phyloP scores from a whole-genome alignment of 2,329 filamentous ascomycete genomes.

The Bipolaris zeicola region DNA sequence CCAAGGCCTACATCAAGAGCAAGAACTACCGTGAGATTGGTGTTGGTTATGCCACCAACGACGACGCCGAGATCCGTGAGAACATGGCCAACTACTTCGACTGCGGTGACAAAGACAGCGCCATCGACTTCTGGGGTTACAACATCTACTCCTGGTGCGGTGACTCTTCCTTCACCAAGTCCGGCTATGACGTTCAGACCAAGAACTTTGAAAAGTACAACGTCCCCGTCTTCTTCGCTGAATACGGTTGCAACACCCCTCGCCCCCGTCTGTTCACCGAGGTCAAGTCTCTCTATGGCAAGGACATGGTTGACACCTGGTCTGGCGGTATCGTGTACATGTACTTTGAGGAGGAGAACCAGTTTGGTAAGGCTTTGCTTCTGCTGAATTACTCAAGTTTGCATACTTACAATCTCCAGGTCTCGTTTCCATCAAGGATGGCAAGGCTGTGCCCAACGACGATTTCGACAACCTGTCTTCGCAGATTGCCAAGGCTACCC shows the following conservation, averaged over 20 bases:
- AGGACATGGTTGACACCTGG: conserved; percentile 84
- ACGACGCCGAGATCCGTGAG: conserved; percentile 80
- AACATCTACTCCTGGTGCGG: conserved; percentile 99
- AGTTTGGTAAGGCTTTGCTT: conserved; percentile 70
- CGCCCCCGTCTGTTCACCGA: conserved; percentile 82
- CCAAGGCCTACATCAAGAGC: conserved; percentile 87
- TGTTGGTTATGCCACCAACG: conserved; percentile 95
- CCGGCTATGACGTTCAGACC: conserved; percentile 82
- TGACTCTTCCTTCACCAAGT: conserved; percentile 73
- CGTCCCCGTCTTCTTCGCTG: conserved; percentile 96
- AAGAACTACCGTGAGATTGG: conserved; percentile 79
- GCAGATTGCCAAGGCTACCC: conserved; percentile 69
- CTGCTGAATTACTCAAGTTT: not conserved
- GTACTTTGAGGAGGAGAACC: conserved; percentile 91
- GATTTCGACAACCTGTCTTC: conserved; percentile 65
- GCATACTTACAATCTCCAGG: conserved; percentile 49
- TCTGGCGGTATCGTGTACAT: conserved; percentile 98
- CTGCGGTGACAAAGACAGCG: conserved; percentile 68
- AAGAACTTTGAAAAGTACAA: conserved; percentile 87
- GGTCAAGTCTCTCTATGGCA: conserved; percentile 77
- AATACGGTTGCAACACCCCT: conserved; percentile 90
- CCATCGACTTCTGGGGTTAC: conserved; percentile 99
- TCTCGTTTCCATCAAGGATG: conserved; percentile 67
- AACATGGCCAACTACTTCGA: conserved; percentile 93
- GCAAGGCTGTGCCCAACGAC: conserved; percentile 66